phyloP scores from a whole-genome alignment of 2,329 filamentous ascomycete genomes.

The Fusarium redolens region DNA sequence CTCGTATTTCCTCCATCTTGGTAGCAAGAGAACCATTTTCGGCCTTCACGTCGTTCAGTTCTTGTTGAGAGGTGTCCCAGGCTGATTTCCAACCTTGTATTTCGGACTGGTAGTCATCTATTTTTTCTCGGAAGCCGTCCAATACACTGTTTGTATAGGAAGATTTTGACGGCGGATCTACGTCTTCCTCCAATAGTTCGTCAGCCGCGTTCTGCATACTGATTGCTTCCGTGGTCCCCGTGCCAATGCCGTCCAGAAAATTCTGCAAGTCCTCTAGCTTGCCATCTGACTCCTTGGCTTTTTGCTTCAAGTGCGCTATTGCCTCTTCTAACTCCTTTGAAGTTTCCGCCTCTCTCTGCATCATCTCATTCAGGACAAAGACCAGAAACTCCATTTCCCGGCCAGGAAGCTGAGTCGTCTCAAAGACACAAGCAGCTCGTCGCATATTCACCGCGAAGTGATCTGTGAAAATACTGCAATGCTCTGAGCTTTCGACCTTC shows the following conservation, averaged over 20 bases:
- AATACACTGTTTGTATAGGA: neutral
- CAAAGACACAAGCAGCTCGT: neutral
- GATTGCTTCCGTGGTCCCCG: neutral
- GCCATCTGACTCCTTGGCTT: neutral
- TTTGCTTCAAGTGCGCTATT: neutral
- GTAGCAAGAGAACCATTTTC: neutral
- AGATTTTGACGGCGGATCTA: neutral
- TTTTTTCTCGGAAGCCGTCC: neutral
- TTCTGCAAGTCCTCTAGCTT: neutral
- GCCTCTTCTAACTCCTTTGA: neutral
- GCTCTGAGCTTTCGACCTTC: neutral
- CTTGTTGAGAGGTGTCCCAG: neutral
- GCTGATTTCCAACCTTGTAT: neutral
- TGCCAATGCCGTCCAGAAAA: neutral
- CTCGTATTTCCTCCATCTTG: no score
- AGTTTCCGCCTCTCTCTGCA: neutral
- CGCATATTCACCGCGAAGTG: neutral
- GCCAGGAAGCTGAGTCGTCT: neutral
- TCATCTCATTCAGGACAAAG: neutral
- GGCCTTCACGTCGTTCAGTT: neutral
- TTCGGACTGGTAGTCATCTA: neutral
- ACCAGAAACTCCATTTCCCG: neutral
- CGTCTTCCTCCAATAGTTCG: neutral
- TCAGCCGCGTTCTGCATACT: neutral
- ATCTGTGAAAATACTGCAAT: neutral